phyloP scores from a whole-genome alignment of 1,284 basidiomycete genomes.

The Apiotrichum domesticum region DNA sequence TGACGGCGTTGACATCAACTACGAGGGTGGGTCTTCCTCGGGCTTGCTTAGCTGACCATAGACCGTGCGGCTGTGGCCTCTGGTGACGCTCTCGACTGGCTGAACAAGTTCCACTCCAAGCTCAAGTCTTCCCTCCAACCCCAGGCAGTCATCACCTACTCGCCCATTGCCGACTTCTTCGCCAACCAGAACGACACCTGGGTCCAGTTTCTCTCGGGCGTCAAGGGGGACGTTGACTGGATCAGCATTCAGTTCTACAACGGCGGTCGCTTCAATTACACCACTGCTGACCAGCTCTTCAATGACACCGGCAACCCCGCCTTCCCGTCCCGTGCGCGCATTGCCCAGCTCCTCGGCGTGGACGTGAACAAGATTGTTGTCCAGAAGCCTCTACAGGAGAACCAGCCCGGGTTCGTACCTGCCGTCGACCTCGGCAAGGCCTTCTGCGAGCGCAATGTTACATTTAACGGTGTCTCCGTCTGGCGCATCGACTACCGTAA shows the following conservation, averaged over 20 bases:
- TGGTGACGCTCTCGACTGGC: slow-evolving; percentile 12
- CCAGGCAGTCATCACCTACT: not conserved
- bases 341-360: not conserved
- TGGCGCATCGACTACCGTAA: not conserved
- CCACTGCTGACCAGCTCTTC: not conserved
- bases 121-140: slow-evolving; percentile 18
- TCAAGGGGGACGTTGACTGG: not conserved
- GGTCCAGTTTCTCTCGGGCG: not conserved
- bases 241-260: slow-evolving; percentile 3
- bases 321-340: not conserved
- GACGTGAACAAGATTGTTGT: not conserved
- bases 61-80: slow-evolving; percentile 14
- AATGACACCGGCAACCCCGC: not conserved
- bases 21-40: slow-evolving; percentile 21
- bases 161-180: not conserved
- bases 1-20: slow-evolving; percentile 49
- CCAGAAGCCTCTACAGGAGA: slow-evolving; percentile 2
- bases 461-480: not conserved
- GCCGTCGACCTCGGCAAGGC: not conserved
- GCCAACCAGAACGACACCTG: not conserved
- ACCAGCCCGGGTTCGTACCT: not conserved
- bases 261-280: not conserved
- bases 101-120: slow-evolving; percentile 26
- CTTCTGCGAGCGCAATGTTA: not conserved
- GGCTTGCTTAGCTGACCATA: not conserved